Conservation (phyloP, 371 early-diverging fungal species). For the Syncephalastrum sp. region DNA sequence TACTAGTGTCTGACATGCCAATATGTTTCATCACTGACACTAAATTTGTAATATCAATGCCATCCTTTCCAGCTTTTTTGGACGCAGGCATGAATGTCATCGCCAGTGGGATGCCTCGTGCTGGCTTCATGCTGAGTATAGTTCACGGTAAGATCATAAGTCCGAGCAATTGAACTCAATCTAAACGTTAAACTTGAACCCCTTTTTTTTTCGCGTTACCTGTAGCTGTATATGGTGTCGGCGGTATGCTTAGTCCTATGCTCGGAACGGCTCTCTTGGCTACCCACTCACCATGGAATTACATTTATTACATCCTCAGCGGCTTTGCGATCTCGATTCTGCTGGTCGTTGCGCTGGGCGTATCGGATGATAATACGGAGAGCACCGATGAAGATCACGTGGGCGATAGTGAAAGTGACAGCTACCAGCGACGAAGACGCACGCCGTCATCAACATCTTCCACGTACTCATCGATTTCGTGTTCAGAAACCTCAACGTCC, state of each 20-base stretch:
- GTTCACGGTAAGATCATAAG: constrained; percentile 17
- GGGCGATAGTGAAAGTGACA: not conserved
- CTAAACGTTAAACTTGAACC: too few relatives aligned
- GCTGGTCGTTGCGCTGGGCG: constrained; percentile 4
- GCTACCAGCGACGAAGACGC: not conserved
- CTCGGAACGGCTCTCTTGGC: constrained; percentile 13
- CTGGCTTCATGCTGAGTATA: constrained; percentile 22
- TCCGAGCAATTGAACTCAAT: too few relatives aligned
- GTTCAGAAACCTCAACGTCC: not conserved
- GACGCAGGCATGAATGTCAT: constrained; percentile 26
- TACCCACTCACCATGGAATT: constrained; percentile 11
- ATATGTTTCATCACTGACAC: too few relatives aligned
- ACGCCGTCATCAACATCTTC: not conserved
- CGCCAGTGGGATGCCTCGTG: constrained; percentile 16
- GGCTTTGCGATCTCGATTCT: constrained; percentile 11
- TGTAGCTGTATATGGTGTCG: constrained; percentile 16
- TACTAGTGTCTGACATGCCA: too few relatives aligned
- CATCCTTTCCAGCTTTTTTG: not conserved
- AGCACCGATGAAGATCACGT: not conserved
- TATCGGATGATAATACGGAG: constrained; percentile 12
- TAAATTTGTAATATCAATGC: too few relatives aligned
- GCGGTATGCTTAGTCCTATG: constrained; percentile 20
- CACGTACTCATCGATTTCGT: not conserved
- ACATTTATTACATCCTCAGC: constrained; percentile 14
- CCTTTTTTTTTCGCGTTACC: not conserved